phyloP scores from a whole-genome alignment of 768 basidiomycete genomes.

The Favolaschia claudopus region DNA sequence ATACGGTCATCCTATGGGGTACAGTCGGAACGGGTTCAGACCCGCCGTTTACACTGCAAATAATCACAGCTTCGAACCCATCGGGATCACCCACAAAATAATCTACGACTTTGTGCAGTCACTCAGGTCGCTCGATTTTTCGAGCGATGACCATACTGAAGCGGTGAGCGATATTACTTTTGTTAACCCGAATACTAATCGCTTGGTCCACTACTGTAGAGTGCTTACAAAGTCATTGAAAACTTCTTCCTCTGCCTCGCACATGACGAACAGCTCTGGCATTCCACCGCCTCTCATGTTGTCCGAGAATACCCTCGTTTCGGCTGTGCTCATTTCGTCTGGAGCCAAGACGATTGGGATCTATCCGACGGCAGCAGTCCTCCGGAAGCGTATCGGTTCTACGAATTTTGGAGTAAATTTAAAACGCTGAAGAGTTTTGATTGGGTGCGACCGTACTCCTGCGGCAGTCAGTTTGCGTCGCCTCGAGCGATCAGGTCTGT shows the following conservation, averaged over 20 bases:
- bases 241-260: slow-evolving; percentile 36
- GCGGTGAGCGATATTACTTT: not conserved
- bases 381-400: slow-evolving; percentile 29
- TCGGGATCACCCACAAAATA: not conserved
- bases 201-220: slow-evolving; percentile 16
- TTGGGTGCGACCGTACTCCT: slow-evolving; percentile 29
- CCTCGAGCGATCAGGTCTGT: slow-evolving; percentile 12
- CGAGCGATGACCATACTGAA: slow-evolving; percentile 4
- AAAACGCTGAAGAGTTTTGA: slow-evolving; percentile 34
- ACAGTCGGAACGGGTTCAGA: not conserved
- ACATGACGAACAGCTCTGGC: slow-evolving; percentile 31
- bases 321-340: slow-evolving; percentile 26
- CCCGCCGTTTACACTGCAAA: slow-evolving; percentile 4
- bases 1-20: not conserved
- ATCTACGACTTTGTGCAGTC: slow-evolving; percentile 3
- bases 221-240: slow-evolving; percentile 20
- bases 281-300: not conserved
- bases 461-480: not conserved
- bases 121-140: not conserved
- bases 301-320: slow-evolving; percentile 19
- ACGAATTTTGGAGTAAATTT: slow-evolving; percentile 32
- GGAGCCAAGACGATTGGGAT: slow-evolving; percentile 31
- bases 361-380: not conserved
- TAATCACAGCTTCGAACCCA: not conserved
- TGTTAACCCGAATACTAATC: not conserved